Percentiles rank a stretch among this genome's conserved stretches.
These are phyloP conservation scores for Maudiozyma pseudohumilis DNA, from an alignment of 805 yeast genomes.

Conservation along the genomic window DNA sequence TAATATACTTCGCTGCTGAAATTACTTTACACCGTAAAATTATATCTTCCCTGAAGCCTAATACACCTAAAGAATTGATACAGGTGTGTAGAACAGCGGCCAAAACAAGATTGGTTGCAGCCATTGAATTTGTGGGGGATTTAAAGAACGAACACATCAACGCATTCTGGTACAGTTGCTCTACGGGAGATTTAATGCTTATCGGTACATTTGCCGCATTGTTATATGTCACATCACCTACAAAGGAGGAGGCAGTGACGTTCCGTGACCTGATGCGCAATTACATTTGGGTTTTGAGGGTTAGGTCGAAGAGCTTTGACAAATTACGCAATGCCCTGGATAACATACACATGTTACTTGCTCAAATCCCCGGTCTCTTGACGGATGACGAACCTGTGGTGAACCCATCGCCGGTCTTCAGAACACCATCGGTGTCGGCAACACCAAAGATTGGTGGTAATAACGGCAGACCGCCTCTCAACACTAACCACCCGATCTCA, in stretches of 20 bases:
- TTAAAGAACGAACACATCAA: conserved; percentile 75
- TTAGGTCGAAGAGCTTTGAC: conserved; percentile 65
- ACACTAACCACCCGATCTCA: not conserved
- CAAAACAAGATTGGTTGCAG: conserved; percentile 66
- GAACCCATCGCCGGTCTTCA: not conserved
- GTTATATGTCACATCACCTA: conserved; percentile 55
- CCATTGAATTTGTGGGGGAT: conserved; percentile 67
- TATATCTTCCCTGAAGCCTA: conserved; percentile 39
- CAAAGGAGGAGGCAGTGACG: conserved; percentile 51
- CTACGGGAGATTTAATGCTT: conserved; percentile 66
- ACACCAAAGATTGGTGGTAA: not conserved
- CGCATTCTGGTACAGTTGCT: conserved; percentile 83
- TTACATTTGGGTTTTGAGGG: conserved; percentile 67
- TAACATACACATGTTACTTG: conserved; percentile 60
- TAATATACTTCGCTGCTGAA: conserved; percentile 85
- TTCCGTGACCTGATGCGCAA: conserved; percentile 63
- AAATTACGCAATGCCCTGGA: conserved; percentile 68
- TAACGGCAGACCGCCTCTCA: not conserved
- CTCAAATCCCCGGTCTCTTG: conserved; percentile 62
- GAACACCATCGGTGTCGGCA: not conserved
- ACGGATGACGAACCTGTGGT: conserved; percentile 20
- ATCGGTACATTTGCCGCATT: conserved; percentile 86
- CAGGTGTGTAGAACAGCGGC: conserved; percentile 80
- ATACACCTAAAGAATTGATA: conserved; percentile 43
- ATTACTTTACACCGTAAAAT: conserved; percentile 76